Percentiles rank a stretch among this genome's conserved stretches.
phyloP scores from a whole-genome alignment of 768 basidiomycete genomes.

The Amanita brunnescens region DNA sequence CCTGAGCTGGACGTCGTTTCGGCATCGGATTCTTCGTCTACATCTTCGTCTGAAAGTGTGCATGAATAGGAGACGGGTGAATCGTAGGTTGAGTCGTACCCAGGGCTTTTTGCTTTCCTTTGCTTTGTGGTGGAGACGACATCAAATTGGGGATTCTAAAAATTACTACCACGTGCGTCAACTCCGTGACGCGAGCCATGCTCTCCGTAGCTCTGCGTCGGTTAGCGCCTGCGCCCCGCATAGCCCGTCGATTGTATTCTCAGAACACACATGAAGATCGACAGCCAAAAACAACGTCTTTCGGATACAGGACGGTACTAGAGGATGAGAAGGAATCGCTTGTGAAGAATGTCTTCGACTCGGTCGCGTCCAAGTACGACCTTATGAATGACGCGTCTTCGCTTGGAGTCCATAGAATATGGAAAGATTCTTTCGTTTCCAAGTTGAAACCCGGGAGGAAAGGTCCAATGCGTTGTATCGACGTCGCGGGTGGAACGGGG shows the following conservation, averaged over 20 bases:
- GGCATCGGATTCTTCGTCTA: neutral
- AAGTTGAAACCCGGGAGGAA: constrained; percentile 67
- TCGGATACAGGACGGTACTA: constrained; percentile 87
- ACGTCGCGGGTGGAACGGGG: constrained; percentile 96
- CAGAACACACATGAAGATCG: constrained; percentile 7
- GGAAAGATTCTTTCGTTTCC: constrained; percentile 90
- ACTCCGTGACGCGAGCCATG: neutral
- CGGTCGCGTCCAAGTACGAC: constrained; percentile 92
- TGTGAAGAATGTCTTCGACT: constrained; percentile 91
- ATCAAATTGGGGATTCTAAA: neutral
- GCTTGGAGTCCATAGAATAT: constrained; percentile 88
- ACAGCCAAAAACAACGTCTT: constrained; percentile 59
- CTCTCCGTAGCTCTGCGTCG: neutral
- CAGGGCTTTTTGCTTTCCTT: constrained; percentile 1
- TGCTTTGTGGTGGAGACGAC: neutral
- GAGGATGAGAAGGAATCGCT: constrained; percentile 82
- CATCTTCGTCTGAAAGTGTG: neutral
- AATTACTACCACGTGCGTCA: neutral
- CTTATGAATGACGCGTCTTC: constrained; percentile 99
- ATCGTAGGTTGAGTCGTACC: neutral
- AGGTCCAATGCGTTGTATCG: constrained; percentile 74
- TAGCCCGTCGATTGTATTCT: neutral
- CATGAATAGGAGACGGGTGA: neutral
- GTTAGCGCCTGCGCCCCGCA: neutral
- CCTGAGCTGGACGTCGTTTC: neutral